Conservation (phyloP, 2,329 filamentous ascomycete genomes). For the Trichophyton benhamiae region DNA sequence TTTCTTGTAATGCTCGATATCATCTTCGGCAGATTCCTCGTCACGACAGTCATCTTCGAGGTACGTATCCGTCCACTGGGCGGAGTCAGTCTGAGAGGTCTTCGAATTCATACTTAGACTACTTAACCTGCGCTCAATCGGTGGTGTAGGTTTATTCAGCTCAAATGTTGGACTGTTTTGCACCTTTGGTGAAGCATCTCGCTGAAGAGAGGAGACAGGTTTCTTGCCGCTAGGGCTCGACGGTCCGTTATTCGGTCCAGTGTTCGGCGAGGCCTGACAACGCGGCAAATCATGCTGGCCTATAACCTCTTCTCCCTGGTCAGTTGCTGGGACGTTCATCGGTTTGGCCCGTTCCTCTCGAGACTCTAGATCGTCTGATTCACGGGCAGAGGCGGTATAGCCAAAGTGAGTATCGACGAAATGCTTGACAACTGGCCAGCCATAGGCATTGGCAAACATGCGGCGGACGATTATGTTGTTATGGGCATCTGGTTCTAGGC, state of each 20-base stretch:
- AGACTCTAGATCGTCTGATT: conserved; percentile 54
- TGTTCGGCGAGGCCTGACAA: neutral
- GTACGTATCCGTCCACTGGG: conserved; percentile 15
- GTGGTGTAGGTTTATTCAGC: neutral
- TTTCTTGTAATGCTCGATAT: neutral
- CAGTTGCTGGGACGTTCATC: conserved; percentile 43
- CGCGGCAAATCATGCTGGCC: conserved; percentile 30
- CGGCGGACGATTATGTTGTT: conserved; percentile 96
- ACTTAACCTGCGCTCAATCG: neutral
- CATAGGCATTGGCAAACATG: conserved; percentile 94
- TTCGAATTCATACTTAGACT: conserved; percentile 9
- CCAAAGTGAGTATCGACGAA: conserved; percentile 89
- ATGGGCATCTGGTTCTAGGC: conserved; percentile 90
- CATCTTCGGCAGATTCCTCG: neutral
- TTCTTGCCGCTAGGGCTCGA: neutral
- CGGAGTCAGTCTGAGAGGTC: conserved; percentile 11
- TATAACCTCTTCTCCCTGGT: conserved; percentile 55
- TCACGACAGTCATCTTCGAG: conserved; percentile 12
- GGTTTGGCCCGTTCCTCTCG: conserved; percentile 57
- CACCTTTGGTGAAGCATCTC: neutral
- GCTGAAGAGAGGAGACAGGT: neutral
- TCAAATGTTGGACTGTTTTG: neutral
- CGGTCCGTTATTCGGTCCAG: neutral
- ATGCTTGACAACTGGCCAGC: conserved; percentile 94
- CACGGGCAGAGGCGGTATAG: conserved; percentile 54